A percentile compares a stretch with the other conserved stretches of the same genome.
Evolutionary conservation across 495 filamentous ascomycete species (phyloP).

Genomic region (Sabuloglossum arenarium): DNA sequence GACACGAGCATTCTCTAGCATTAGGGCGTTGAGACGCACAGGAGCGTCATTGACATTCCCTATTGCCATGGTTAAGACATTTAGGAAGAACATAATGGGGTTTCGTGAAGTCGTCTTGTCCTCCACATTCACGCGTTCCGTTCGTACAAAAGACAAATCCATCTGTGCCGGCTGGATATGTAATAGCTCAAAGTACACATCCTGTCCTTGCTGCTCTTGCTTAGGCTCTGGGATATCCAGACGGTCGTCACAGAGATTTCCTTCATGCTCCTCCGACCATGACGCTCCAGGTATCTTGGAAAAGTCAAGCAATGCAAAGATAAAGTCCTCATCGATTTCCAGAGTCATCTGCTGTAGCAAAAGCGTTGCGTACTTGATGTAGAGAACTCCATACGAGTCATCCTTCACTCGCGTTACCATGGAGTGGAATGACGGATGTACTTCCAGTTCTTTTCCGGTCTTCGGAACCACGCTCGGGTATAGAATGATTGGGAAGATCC

Average conservation of each 20-base stretch:
- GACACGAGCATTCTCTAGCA: slow-evolving; percentile 88
- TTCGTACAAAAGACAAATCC: slow-evolving; percentile 90
- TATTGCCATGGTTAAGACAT: slow-evolving; percentile 96
- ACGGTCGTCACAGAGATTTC: slow-evolving; percentile 69
- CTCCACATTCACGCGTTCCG: slow-evolving; percentile 88
- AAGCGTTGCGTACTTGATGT: slow-evolving; percentile 93
- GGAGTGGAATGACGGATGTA: slow-evolving; percentile 81
- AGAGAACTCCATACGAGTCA: slow-evolving; percentile 91
- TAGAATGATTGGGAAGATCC: slow-evolving; percentile 90
- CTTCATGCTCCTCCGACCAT: slow-evolving; percentile 67
- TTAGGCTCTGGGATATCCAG: slow-evolving; percentile 85
- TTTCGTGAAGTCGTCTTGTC: slow-evolving; percentile 78
- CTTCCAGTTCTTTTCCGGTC: slow-evolving; percentile 89
- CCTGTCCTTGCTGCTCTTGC: slow-evolving; percentile 59
- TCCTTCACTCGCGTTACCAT: slow-evolving; percentile 91
- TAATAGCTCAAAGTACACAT: slow-evolving; percentile 92
- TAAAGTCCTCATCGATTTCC: slow-evolving; percentile 94
- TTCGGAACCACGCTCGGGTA: slow-evolving; percentile 99
- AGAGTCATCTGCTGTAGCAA: slow-evolving; percentile 95
- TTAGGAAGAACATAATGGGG: slow-evolving; percentile 93
- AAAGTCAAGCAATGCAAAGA: slow-evolving; percentile 88
- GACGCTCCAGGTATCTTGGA: slow-evolving; percentile 85
- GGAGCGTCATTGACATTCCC: slow-evolving; percentile 97
- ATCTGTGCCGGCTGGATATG: slow-evolving; percentile 97
- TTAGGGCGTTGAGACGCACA: slow-evolving; percentile 72